Evolutionary conservation across 768 basidiomycete genomes (phyloP).

Genomic region (Phaeotremella fagi): DNA sequence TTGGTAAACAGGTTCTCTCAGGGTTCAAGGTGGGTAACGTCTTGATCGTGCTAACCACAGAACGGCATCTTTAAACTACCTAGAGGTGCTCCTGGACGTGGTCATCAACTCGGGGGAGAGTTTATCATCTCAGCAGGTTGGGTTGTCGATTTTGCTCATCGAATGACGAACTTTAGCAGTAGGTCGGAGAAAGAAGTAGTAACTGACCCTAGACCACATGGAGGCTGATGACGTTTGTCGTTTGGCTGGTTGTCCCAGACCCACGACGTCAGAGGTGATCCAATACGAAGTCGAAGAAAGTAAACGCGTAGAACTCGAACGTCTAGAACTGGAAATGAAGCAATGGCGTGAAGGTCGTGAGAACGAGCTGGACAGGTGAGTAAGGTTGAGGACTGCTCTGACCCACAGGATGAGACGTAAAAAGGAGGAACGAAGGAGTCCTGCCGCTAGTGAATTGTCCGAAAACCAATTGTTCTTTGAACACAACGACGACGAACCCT

Average conservation of each 20-base stretch:
- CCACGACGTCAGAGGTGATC: constrained; percentile 26
- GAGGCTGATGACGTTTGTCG: constrained; percentile 46
- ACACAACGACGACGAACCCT: background rate
- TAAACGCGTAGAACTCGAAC: constrained; percentile 29
- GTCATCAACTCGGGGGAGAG: constrained; percentile 48
- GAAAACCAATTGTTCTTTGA: no score
- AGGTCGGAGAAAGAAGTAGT: no score
- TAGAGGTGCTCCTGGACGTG: constrained; percentile 39
- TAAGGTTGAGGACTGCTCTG: background rate
- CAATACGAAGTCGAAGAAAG: constrained; percentile 24
- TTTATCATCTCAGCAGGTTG: constrained; percentile 44
- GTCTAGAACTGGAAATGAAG: constrained; percentile 34
- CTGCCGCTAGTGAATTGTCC: background rate
- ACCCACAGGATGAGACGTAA: constrained; percentile 29
- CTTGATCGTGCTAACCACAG: constrained; percentile 11
- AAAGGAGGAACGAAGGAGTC: constrained; percentile 31
- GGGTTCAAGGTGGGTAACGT: constrained; percentile 40
- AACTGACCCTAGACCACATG: constrained; percentile 50
- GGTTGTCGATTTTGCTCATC: constrained; percentile 46
- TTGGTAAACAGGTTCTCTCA: constrained; percentile 38
- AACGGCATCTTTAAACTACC: constrained; percentile 45
- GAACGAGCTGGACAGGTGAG: constrained; percentile 39
- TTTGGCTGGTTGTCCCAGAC: constrained; percentile 31
- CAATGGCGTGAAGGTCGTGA: constrained; percentile 31
- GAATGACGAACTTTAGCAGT: constrained; percentile 47